Conservation (phyloP, 2,329 filamentous ascomycete genomes). For the Colletotrichum somersetense region DNA sequence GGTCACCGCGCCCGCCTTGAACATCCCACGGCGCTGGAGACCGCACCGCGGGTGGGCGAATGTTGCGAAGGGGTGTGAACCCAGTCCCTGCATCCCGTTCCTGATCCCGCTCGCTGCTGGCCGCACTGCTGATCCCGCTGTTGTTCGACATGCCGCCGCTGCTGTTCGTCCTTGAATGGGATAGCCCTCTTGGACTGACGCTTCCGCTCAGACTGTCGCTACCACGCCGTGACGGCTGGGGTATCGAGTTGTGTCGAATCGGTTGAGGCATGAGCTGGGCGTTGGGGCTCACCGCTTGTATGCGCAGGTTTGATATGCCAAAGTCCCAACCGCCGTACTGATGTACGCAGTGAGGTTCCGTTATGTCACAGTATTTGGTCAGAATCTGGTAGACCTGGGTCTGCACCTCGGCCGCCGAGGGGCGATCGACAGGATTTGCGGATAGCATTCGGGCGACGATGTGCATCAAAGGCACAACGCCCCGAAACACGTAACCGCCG, state of each 20-base stretch:
- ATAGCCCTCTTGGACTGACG: slow-evolving; percentile 44
- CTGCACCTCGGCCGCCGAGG: slow-evolving; percentile 65
- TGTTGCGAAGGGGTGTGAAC: slow-evolving; percentile 39
- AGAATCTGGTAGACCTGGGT: slow-evolving; percentile 66
- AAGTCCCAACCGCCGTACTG: slow-evolving; percentile 57
- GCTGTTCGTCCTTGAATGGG: slow-evolving; percentile 50
- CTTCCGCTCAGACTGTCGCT: slow-evolving; percentile 41
- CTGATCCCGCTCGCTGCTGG: slow-evolving; percentile 39
- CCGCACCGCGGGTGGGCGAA: slow-evolving; percentile 38
- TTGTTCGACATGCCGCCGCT: slow-evolving; percentile 53
- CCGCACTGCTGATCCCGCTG: slow-evolving; percentile 48
- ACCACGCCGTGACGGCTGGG: slow-evolving; percentile 40
- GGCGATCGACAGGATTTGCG: slow-evolving; percentile 64
- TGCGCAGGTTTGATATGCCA: slow-evolving; percentile 46
- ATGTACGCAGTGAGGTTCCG: slow-evolving; percentile 67
- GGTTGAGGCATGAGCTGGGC: slow-evolving; percentile 31
- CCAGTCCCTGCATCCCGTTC: slow-evolving; percentile 36
- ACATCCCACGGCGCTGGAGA: slow-evolving; percentile 39
- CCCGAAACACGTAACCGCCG: slow-evolving; percentile 62
- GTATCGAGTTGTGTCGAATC: slow-evolving; percentile 37
- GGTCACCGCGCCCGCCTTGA: slow-evolving; percentile 33
- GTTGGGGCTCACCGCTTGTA: slow-evolving; percentile 36
- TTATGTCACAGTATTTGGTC: slow-evolving; percentile 60
- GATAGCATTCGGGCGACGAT: slow-evolving; percentile 68
- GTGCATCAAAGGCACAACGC: slow-evolving; percentile 65